Base-by-base conservation (phyloP, 2,329 filamentous ascomycete genomes). In the Penicillium sp. region DNA sequence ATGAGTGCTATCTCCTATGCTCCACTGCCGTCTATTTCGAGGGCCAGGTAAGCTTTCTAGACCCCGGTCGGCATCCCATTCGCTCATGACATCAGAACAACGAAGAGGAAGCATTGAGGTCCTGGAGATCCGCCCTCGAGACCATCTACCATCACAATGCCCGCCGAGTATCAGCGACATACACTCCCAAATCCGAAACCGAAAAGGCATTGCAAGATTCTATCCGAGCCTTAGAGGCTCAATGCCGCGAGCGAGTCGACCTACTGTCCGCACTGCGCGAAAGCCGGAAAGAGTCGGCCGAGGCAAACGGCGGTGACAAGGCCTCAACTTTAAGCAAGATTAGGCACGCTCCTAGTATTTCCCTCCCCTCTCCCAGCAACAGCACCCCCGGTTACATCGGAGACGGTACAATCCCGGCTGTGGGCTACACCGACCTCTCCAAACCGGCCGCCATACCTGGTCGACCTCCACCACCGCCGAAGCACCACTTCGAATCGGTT, bases 1-100 rank as follows among this genome's bases (percentile, higher is more conserved):
- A 98, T 79, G 92, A 98, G 76, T 93, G 90, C 76, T 97, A 96
- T 78, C 79, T 97, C 67, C 92, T 89, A 72, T 97, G 93, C 77
- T 97, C 93, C 14, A 98, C 93, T 1, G 93, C 93, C 39, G 91
- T 96, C 53, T 97, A 96, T 78, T 97, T 96, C 75, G 95, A 99
- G 79, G 87, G 89, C 73, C 89, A 96, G 85, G 92, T 96, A 78
- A 29, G 73, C 71, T 54, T 48, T 56, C 46, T 9, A 21, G 21
- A 14, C 33, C 54, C 54, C 43, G 43, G 35, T 58, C 49, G 42
- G 37, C 33, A 39, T 13, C 10, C 26, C 43, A 51, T 25, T 60
- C 19, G 56, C 63, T 67, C 54, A 67, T 56, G 54, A 57, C 50
- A 58, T 57, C 68, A 97, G 92, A 92, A 91, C 65, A 93, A 97